phyloP scores from a whole-genome alignment of 257 asterid species.

The Przewalskia tangutica region DNA sequence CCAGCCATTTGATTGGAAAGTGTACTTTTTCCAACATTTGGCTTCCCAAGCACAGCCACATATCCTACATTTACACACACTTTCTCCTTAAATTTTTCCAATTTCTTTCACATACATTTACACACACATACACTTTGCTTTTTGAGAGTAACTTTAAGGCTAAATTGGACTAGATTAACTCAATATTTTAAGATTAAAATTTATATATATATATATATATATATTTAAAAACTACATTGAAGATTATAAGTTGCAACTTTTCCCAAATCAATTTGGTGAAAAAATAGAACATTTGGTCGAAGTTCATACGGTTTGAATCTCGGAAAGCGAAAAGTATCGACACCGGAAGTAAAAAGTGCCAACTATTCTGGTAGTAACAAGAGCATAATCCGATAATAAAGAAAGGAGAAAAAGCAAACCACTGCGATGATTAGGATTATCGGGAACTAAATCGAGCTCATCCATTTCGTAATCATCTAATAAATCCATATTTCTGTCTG shows the following conservation, averaged over 20 bases:
- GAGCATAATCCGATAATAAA: not conserved
- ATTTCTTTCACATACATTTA: not conserved
- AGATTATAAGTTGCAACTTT: no score
- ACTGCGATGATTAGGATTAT: constrained; percentile 70
- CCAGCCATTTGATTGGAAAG: constrained; percentile 91
- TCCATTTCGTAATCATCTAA: constrained; percentile 92
- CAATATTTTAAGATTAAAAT: no score
- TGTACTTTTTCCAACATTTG: constrained; percentile 93
- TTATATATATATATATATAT: no score
- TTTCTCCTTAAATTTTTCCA: not conserved
- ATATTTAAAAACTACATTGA: no score
- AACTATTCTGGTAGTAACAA: not conserved
- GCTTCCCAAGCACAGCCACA: constrained; percentile 89
- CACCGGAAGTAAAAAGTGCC: not conserved
- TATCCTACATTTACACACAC: constrained; percentile 31
- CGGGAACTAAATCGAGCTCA: constrained; percentile 51
- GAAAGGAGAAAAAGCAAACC: constrained; percentile 14
- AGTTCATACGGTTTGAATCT: no score
- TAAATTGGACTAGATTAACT: no score
- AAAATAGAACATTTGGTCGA: no score
- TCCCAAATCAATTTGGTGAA: no score
- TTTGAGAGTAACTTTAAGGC: no score
- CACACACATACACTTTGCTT: not conserved
- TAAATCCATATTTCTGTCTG: constrained; percentile 59
- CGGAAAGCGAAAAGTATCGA: no score